phyloP scores from a whole-genome alignment of 805 yeast genomes.

The Kodamaea neixiangensis region DNA sequence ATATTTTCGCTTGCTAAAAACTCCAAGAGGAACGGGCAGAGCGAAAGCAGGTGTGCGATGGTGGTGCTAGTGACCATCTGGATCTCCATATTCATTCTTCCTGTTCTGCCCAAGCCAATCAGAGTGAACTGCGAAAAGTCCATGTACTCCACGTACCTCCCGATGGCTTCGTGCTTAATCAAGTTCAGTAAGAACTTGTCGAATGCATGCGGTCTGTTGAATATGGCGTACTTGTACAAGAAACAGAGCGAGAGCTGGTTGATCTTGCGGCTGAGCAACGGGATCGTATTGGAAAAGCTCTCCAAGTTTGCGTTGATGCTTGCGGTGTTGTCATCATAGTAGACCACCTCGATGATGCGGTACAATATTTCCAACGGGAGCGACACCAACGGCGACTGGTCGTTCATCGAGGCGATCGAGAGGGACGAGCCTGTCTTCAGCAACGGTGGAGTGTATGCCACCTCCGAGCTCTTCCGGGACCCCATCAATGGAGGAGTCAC shows the following conservation, averaged over 20 bases:
- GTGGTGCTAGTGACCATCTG: constrained; percentile 85
- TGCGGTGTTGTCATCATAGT: constrained; percentile 53
- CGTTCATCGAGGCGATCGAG: constrained; percentile 2
- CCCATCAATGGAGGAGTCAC: constrained; percentile 7
- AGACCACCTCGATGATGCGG: constrained; percentile 56
- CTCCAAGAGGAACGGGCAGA: constrained; percentile 71
- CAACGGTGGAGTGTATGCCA: neutral
- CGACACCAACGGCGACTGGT: constrained; percentile 21
- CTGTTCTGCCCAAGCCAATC: constrained; percentile 86
- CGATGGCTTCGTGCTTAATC: constrained; percentile 45
- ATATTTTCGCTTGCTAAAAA: constrained; percentile 84
- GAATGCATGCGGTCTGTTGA: constrained; percentile 80
- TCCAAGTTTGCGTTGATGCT: constrained; percentile 54
- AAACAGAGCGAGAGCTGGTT: constrained; percentile 58
- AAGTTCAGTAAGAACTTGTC: constrained; percentile 66
- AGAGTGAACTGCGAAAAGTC: constrained; percentile 90
- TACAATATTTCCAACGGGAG: constrained; percentile 59
- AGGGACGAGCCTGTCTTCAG: neutral
- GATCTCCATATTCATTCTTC: constrained; percentile 85
- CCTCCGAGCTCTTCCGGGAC: neutral
- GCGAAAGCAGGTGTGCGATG: constrained; percentile 57
- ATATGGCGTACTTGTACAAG: constrained; percentile 65
- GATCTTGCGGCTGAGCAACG: constrained; percentile 58
- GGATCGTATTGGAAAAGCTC: constrained; percentile 51
- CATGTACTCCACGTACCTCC: constrained; percentile 67